phyloP scores from a whole-genome alignment of 768 basidiomycete species.

The Mycena leptocephala region DNA sequence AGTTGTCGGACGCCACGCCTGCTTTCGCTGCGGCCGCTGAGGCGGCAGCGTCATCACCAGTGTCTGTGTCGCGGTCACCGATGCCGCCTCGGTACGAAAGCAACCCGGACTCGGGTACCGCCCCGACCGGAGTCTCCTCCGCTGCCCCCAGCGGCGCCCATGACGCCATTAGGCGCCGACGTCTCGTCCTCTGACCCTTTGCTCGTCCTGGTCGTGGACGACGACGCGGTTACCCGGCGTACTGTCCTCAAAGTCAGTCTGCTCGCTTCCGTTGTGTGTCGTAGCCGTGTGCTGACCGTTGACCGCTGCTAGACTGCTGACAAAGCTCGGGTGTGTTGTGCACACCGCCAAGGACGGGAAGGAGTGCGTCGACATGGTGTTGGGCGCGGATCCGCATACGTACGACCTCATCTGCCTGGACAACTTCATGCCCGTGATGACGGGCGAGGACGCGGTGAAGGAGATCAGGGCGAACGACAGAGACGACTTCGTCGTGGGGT shows the following conservation, averaged over 20 bases:
- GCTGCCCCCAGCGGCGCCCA: slow-evolving; percentile 14
- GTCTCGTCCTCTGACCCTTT: slow-evolving; percentile 35
- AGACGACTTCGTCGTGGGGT: slow-evolving; percentile 52
- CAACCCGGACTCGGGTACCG: slow-evolving; percentile 3
- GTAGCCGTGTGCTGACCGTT: neutral
- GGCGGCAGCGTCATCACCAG: neutral
- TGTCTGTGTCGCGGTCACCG: neutral
- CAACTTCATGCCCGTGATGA: slow-evolving; percentile 53
- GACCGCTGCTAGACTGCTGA: slow-evolving; percentile 43
- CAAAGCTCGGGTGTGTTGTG: slow-evolving; percentile 54
- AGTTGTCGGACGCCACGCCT: neutral
- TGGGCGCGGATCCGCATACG: slow-evolving; percentile 37
- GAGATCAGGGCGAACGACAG: slow-evolving; percentile 49
- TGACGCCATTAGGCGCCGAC: neutral
- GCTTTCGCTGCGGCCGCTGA: neutral
- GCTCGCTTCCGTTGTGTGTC: neutral
- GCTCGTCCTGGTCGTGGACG: slow-evolving; percentile 50
- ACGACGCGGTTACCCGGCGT: slow-evolving; percentile 56
- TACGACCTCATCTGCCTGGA: slow-evolving; percentile 57
- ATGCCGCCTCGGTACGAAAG: slow-evolving; percentile 25
- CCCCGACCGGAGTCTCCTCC: slow-evolving; percentile 6
- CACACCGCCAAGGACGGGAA: slow-evolving; percentile 56
- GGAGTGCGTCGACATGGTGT: slow-evolving; percentile 52
- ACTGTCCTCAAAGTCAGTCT: slow-evolving; percentile 33
- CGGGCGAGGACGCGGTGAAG: slow-evolving; percentile 53